A percentile compares a stretch with the other conserved stretches of the same genome.
Evolutionary conservation across 805 yeast species (phyloP).

Genomic region (Gaillardinia entomophila): DNA sequence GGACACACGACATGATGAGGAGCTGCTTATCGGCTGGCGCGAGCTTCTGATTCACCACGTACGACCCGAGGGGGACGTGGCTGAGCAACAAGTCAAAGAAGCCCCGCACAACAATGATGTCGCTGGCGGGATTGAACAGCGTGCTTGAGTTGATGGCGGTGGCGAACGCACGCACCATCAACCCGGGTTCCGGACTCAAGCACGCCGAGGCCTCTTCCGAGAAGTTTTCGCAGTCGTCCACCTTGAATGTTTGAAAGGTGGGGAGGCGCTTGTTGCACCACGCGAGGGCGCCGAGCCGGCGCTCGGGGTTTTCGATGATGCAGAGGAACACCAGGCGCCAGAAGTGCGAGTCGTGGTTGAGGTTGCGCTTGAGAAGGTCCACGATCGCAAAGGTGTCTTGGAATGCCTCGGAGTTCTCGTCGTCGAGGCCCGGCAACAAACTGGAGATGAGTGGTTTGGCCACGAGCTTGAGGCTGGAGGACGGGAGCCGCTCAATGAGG

Average conservation of each 20-base stretch:
- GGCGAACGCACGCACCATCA: constrained; percentile 68
- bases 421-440: constrained; percentile 84
- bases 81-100: constrained; percentile 74
- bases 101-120: constrained; percentile 75
- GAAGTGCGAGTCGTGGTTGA: constrained; percentile 67
- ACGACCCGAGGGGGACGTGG: constrained; percentile 60
- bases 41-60: constrained; percentile 44
- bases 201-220: constrained; percentile 54
- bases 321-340: constrained; percentile 81
- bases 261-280: constrained; percentile 73
- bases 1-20: constrained; percentile 57
- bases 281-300: constrained; percentile 75
- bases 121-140: constrained; percentile 34
- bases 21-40: constrained; percentile 49
- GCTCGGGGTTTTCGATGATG: constrained; percentile 72
- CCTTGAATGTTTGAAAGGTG: constrained; percentile 14
- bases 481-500: constrained; percentile 39
- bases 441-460: constrained; percentile 69
- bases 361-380: constrained; percentile 49
- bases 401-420: constrained; percentile 83
- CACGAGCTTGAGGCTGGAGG: constrained; percentile 42
- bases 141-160: constrained; percentile 49
- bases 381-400: constrained; percentile 53
- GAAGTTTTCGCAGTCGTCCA: constrained; percentile 27
- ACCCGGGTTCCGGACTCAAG: constrained; percentile 72